A percentile compares a stretch with the other conserved stretches of the same genome.
phyloP scores from a whole-genome alignment of 2,329 filamentous ascomycete species.

The Talaromyces sp. region DNA sequence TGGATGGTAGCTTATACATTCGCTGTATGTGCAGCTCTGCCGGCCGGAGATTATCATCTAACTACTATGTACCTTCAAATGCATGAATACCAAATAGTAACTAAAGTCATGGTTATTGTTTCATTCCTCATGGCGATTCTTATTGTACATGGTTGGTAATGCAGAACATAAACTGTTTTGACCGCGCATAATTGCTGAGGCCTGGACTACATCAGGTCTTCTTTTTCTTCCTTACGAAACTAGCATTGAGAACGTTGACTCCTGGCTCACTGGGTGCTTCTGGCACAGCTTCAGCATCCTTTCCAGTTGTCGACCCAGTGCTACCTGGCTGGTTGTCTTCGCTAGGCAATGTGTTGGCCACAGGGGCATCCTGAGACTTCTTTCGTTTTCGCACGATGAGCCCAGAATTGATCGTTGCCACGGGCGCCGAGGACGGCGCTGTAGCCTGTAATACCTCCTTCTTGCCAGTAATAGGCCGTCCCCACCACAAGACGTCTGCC shows the following conservation, averaged over 20 bases:
- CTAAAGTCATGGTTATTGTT: not conserved
- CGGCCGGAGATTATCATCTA: no score
- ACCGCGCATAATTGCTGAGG: not conserved
- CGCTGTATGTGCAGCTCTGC: not conserved
- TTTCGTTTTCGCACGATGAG: slow-evolving; percentile 35
- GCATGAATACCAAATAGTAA: not conserved
- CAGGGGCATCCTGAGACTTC: slow-evolving; percentile 17
- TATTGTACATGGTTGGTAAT: not conserved
- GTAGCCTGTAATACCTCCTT: slow-evolving; percentile 14
- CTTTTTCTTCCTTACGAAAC: slow-evolving; percentile 37
- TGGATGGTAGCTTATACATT: not conserved
- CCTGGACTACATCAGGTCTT: slow-evolving; percentile 21
- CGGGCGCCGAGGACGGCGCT: slow-evolving; percentile 11
- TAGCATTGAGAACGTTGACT: slow-evolving; percentile 35
- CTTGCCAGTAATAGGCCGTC: slow-evolving; percentile 29
- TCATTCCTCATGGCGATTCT: not conserved
- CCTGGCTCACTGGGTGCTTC: slow-evolving; percentile 12
- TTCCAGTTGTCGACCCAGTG: not conserved
- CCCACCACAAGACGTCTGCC: slow-evolving; percentile 32
- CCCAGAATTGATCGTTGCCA: slow-evolving; percentile 24
- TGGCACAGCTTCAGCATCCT: not conserved
- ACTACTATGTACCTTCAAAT: no score
- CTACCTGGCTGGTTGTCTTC: not conserved
- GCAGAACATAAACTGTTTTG: not conserved
- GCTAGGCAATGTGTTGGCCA: not conserved